Conservation (phyloP, 129 eudicot genomes). For the Arctium minus region DNA sequence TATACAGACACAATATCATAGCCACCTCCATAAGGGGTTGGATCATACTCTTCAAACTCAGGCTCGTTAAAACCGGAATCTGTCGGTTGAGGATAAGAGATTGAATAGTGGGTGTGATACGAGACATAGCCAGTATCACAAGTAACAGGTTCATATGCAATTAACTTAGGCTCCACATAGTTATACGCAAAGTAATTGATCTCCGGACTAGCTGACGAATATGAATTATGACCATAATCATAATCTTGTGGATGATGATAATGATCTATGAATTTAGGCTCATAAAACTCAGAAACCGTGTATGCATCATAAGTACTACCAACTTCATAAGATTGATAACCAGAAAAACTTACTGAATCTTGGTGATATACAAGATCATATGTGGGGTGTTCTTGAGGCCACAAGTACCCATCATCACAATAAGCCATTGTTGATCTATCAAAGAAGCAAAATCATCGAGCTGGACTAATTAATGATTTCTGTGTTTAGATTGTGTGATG, state of each 20-base stretch:
- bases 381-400: slow-evolving; percentile 24
- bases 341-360: slow-evolving; percentile 24
- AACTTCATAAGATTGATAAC: slow-evolving; percentile 21
- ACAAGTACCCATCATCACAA: slow-evolving; percentile 40
- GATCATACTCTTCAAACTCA: slow-evolving; percentile 66
- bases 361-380: slow-evolving; percentile 25
- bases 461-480: background rate
- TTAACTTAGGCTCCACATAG: slow-evolving; percentile 31
- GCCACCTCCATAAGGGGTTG: slow-evolving; percentile 84
- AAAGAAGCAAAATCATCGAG: slow-evolving; percentile 5
- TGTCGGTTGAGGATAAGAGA: slow-evolving; percentile 33
- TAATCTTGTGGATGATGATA: background rate
- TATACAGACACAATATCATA: slow-evolving; percentile 50
- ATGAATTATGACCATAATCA: background rate
- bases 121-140: slow-evolving; percentile 26
- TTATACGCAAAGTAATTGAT: slow-evolving; percentile 28
- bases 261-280: slow-evolving; percentile 10
- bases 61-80: slow-evolving; percentile 30
- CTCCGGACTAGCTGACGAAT: background rate
- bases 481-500: slow-evolving; percentile 2
- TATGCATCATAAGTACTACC: slow-evolving; percentile 10
- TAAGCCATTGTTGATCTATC: slow-evolving; percentile 41
- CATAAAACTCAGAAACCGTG: slow-evolving; percentile 15
- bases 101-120: slow-evolving; percentile 30
- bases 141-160: slow-evolving; percentile 37